Percentiles rank a stretch among this genome's conserved stretches.
These are phyloP conservation scores for Quercus lobata DNA, from an alignment of 331 rosid genomes.

Conservation along the genomic window DNA sequence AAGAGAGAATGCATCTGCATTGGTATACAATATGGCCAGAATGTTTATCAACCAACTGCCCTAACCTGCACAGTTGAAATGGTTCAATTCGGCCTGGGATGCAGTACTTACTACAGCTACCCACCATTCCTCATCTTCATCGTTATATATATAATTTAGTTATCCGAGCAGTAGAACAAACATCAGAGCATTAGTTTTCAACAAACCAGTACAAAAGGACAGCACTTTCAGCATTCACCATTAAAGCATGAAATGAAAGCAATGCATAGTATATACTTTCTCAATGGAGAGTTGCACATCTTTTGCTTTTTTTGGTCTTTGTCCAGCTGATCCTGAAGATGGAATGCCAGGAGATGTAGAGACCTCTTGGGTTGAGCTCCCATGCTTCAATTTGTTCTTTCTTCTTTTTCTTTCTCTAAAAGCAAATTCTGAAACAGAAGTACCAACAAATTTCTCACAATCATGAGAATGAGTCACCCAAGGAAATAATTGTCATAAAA, in stretches of 20 bases:
- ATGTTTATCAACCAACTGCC: neutral
- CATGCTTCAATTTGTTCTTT: conserved; percentile 40
- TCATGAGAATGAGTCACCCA: neutral
- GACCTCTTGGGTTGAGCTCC: conserved; percentile 6
- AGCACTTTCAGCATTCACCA: neutral
- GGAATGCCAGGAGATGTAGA: conserved; percentile 19
- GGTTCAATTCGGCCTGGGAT: conserved; percentile 38
- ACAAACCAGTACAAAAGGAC: neutral
- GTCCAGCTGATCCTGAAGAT: conserved; percentile 26
- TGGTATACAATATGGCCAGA: neutral
- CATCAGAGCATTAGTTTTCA: neutral
- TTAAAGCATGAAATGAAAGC: neutral
- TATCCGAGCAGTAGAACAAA: neutral
- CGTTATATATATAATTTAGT: conserved; percentile 11
- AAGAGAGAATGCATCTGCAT: neutral
- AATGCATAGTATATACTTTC: conserved; percentile 38
- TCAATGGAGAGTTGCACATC: conserved; percentile 32
- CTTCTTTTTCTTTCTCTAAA: conserved; percentile 48
- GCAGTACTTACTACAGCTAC: conserved; percentile 66
- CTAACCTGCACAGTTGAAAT: conserved; percentile 9
- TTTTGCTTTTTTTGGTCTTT: conserved; percentile 17
- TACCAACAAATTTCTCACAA: neutral
- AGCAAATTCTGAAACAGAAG: conserved; percentile 58
- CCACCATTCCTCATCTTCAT: conserved; percentile 80
- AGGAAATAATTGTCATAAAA: too few relatives aligned